phyloP scores from a whole-genome alignment of 441 rosid genomes.

The Adansonia gregorii region DNA sequence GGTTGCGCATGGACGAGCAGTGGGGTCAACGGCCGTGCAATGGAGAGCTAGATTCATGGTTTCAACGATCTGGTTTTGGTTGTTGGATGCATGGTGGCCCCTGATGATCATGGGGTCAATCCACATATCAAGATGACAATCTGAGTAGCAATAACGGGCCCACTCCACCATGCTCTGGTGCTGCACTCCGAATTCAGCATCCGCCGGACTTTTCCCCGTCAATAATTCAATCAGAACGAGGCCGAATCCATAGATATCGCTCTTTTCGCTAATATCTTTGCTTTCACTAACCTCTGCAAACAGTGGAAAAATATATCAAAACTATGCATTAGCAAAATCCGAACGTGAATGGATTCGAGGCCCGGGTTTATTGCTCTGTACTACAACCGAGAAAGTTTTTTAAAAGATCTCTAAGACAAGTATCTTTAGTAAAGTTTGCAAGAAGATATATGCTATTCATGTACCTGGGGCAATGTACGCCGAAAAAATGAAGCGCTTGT shows the following conservation, averaged over 20 bases:
- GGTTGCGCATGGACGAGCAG: constrained; percentile 62
- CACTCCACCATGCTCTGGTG: constrained; percentile 58
- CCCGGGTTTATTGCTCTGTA: not conserved
- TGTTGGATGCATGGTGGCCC: constrained; percentile 27
- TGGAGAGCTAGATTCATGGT: constrained; percentile 71
- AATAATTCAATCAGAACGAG: constrained; percentile 64
- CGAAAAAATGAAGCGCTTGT: constrained; percentile 43
- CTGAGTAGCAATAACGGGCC: constrained; percentile 76
- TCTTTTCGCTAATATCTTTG: constrained; percentile 53
- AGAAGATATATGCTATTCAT: not conserved
- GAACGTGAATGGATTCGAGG: constrained; percentile 8
- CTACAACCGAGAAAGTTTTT: not conserved
- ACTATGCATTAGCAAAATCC: not conserved
- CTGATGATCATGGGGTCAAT: constrained; percentile 53
- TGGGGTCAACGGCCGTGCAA: constrained; percentile 68
- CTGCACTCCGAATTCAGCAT: constrained; percentile 57
- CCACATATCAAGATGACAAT: constrained; percentile 68
- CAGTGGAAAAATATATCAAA: not conserved
- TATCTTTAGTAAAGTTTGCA: not conserved
- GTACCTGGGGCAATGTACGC: constrained; percentile 72
- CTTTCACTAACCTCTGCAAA: constrained; percentile 59
- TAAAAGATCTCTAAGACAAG: no score
- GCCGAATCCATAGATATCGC: constrained; percentile 71
- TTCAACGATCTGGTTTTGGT: constrained; percentile 50
- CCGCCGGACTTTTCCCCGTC: constrained; percentile 63